Evolutionary conservation across 2,329 filamentous ascomycete genomes (phyloP), one percentile per base, ranked within the genome.

Genomic region (Colletotrichum cordylinicola): DNA sequence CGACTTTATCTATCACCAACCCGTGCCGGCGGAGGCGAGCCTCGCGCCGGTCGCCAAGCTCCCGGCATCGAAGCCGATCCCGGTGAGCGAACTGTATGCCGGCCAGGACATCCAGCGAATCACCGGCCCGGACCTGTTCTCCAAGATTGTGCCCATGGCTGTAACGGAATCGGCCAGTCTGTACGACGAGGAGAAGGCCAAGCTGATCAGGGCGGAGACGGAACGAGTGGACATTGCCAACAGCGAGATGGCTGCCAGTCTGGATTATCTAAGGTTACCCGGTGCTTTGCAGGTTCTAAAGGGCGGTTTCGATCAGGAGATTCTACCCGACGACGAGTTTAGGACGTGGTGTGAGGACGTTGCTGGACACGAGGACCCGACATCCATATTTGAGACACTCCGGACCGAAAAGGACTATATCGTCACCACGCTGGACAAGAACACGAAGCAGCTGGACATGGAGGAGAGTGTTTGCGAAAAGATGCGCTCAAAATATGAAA

Each of bases 391-490:
- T 79, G 95, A 98, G 56, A 90, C 91, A 61, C 85, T 99, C 60
- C 92, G 93, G 78, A 90, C 91, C 31, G 94, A 97, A 80, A 98
- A 96, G 83, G 91, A 94, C 21, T 90, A 91, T 2, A 94, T 98
- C 15, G 84, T 95, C 31, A 88, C 89, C 4, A 91, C 92, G 4
- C 85, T 99, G 72, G 96, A 98, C 72, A 91, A 91, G 73, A 95
- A 95, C 80, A 93, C 93, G 71, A 98, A 98, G 83, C 94, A 98
- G 81, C 87, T 99, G 56, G 97, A 99, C 79, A 96, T 97, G 92
- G 97, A 99, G 84, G 98, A 98, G 86, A 98, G 95, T 72, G 95
- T 98, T 1, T 99, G 97, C 83, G 97, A 99, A 84, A 99, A 98
- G 88, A 99, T 99, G 97, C 92, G 97, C 62, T 98, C 96, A 15